Percentiles rank a stretch among this genome's conserved stretches.
phyloP scores from a whole-genome alignment of 2,329 filamentous ascomycete species.

The Ophiostoma sp. region DNA sequence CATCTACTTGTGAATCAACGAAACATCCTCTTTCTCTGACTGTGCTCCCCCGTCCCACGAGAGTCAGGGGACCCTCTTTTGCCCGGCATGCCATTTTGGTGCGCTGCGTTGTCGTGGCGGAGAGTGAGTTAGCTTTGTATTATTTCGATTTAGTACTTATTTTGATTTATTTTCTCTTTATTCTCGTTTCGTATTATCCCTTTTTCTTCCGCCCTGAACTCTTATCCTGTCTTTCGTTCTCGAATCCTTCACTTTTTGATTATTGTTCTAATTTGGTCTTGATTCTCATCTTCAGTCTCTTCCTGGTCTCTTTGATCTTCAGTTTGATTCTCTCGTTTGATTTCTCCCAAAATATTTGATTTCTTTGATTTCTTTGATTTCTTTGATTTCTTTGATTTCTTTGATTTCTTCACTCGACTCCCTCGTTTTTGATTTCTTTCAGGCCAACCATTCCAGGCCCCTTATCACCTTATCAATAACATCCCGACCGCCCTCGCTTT shows the following conservation, averaged over 20 bases:
- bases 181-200: not conserved
- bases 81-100: not conserved
- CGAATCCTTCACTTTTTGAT: too few relatives aligned
- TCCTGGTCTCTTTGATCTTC: too few relatives aligned
- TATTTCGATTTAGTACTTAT: not conserved
- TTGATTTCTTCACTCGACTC: not conserved
- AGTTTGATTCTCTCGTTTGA: not conserved
- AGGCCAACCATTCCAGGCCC: not conserved
- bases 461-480: not conserved
- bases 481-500: not conserved
- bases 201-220: not conserved
- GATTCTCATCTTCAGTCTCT: too few relatives aligned
- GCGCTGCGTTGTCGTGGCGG: not conserved
- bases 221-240: too few relatives aligned
- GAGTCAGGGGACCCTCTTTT: conserved; percentile 6
- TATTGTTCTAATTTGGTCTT: too few relatives aligned
- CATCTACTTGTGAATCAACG: not conserved
- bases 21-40: not conserved
- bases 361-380: not conserved
- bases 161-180: not conserved
- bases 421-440: not conserved
- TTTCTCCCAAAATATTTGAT: not conserved
- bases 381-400: not conserved
- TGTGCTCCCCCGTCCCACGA: not conserved
- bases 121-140: not conserved